A percentile compares a stretch with the other conserved stretches of the same genome.
Conservation (phyloP, 2,329 filamentous ascomycete species). For the Dactylellina haptotyla region DNA sequence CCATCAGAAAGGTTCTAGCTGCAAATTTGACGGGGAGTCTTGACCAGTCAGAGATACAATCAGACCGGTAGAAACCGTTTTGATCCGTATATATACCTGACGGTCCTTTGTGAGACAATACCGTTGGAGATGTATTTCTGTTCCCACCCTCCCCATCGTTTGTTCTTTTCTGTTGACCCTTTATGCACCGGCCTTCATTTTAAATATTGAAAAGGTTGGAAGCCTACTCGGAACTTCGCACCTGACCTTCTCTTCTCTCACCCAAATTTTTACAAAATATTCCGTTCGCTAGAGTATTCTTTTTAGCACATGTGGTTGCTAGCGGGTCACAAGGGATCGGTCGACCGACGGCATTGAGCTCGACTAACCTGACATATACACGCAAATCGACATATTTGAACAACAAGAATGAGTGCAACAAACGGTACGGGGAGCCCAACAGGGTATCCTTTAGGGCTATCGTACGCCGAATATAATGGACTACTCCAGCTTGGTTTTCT, state of each 20-base stretch:
- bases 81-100: slow-evolving; percentile 46
- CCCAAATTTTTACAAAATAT: slow-evolving; percentile 21
- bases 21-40: slow-evolving; percentile 29
- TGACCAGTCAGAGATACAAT: slow-evolving; percentile 23
- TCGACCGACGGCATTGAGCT: slow-evolving; percentile 40
- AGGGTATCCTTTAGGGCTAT: slow-evolving; percentile 45
- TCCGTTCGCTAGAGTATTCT: slow-evolving; percentile 28
- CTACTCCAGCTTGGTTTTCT: slow-evolving; percentile 44
- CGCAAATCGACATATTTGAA: background rate
- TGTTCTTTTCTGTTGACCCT: slow-evolving; percentile 1
- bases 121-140: slow-evolving; percentile 50
- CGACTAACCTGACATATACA: slow-evolving; percentile 7
- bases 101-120: slow-evolving; percentile 50
- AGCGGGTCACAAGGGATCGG: slow-evolving; percentile 44
- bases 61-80: slow-evolving; percentile 26
- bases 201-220: slow-evolving; percentile 43
- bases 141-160: slow-evolving; percentile 25
- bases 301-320: slow-evolving; percentile 41
- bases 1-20: slow-evolving; percentile 18
- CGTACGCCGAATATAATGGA: slow-evolving; percentile 43
- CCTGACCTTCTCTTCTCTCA: slow-evolving; percentile 50
- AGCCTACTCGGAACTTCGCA: slow-evolving; percentile 26
- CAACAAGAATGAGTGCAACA: slow-evolving; percentile 30
- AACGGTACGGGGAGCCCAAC: slow-evolving; percentile 47
- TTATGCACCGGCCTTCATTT: slow-evolving; percentile 43